phyloP scores from a whole-genome alignment of 2,329 filamentous ascomycete genomes.

The Lachnellula subtilissima region DNA sequence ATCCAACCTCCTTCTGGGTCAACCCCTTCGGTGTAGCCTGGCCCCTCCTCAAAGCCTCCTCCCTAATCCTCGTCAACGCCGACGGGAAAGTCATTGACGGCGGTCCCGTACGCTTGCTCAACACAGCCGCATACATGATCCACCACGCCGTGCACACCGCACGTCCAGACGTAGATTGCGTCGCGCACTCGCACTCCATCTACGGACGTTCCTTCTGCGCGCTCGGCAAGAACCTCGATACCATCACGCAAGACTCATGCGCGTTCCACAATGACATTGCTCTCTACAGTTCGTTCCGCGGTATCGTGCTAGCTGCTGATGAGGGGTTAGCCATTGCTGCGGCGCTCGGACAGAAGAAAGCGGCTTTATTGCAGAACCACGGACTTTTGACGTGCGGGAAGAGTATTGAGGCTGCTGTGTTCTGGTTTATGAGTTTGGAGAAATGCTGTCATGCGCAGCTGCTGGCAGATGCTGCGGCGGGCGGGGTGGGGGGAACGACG shows the following conservation, averaged over 20 bases:
- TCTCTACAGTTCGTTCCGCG: slow-evolving; percentile 42
- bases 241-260: slow-evolving; percentile 54
- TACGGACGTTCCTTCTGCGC: slow-evolving; percentile 59
- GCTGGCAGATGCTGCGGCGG: slow-evolving; percentile 55
- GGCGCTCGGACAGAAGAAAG: slow-evolving; percentile 45
- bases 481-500: slow-evolving; percentile 57
- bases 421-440: slow-evolving; percentile 51
- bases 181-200: slow-evolving; percentile 54
- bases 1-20: slow-evolving; percentile 32
- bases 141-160: slow-evolving; percentile 55
- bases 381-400: slow-evolving; percentile 48
- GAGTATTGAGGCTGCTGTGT: slow-evolving; percentile 47
- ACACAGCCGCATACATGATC: slow-evolving; percentile 50
- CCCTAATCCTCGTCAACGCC: slow-evolving; percentile 63
- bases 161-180: slow-evolving; percentile 53
- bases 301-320: slow-evolving; percentile 47
- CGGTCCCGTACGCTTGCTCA: slow-evolving; percentile 37
- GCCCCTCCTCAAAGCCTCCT: slow-evolving; percentile 51
- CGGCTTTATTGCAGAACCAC: slow-evolving; percentile 50
- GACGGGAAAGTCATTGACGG: slow-evolving; percentile 59
- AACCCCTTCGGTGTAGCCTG: slow-evolving; percentile 34
- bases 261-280: slow-evolving; percentile 43
- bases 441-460: slow-evolving; percentile 45
- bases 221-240: slow-evolving; percentile 54
- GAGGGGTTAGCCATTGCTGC: slow-evolving; percentile 46